phyloP scores from a whole-genome alignment of 345 rosid species.

The Syzygium aqueum region DNA sequence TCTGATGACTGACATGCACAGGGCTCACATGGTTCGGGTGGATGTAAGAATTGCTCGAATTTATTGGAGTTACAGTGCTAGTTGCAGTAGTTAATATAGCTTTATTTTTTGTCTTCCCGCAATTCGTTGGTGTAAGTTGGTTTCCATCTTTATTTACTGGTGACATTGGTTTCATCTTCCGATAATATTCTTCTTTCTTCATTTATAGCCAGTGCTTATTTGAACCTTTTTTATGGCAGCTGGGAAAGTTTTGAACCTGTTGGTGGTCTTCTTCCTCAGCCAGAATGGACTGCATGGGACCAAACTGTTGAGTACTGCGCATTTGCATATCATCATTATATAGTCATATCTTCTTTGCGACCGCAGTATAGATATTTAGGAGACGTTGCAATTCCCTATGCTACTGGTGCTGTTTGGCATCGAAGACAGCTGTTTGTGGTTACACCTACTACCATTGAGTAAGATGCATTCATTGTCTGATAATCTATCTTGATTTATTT shows the following conservation, averaged over 20 bases:
- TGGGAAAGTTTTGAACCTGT: constrained; percentile 99
- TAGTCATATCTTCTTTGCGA: constrained; percentile 87
- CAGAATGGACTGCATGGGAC: constrained; percentile 99
- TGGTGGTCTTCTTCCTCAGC: constrained; percentile 95
- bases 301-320: constrained; percentile 98
- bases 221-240: constrained; percentile 38
- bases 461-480: constrained; percentile 20
- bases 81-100: neutral
- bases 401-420: constrained; percentile 99
- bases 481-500: neutral
- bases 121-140: neutral
- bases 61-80: neutral
- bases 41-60: neutral
- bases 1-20: neutral
- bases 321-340: constrained; percentile 82
- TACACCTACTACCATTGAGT: constrained; percentile 98
- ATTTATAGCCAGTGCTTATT: neutral
- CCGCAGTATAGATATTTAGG: constrained; percentile 96
- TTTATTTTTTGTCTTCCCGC: neutral
- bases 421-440: constrained; percentile 94
- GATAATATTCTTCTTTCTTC: neutral
- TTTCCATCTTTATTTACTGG: neutral
- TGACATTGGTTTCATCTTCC: neutral
- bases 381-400: constrained; percentile 88
- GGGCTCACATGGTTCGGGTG: neutral